phyloP scores from a whole-genome alignment of 2,329 filamentous ascomycete genomes.

The Fusarium verrucosum region DNA sequence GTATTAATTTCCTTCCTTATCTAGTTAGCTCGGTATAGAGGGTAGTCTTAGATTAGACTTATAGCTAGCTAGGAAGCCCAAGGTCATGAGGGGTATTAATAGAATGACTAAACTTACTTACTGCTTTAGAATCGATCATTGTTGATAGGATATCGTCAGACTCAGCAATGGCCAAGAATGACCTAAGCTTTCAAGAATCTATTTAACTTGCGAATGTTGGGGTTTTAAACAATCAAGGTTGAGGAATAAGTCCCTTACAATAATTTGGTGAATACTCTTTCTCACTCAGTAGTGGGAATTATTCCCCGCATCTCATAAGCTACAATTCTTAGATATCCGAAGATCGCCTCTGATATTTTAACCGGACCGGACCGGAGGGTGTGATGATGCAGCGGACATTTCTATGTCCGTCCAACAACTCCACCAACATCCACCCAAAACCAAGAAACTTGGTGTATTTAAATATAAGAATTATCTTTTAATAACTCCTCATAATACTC shows the following conservation, averaged over 20 bases:
- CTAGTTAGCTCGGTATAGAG: no score
- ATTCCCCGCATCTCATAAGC: slow-evolving; percentile 17
- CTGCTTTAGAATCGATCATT: slow-evolving; percentile 39
- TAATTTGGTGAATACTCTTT: no score
- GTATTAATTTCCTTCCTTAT: no score
- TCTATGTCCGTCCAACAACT: slow-evolving; percentile 17
- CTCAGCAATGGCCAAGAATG: no score
- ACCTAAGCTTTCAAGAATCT: no score
- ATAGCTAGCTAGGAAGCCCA: no score
- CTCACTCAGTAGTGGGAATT: background rate
- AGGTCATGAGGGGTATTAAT: no score
- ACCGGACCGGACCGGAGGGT: background rate
- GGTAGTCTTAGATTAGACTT: no score
- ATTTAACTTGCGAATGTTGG: background rate
- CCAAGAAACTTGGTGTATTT: slow-evolving; percentile 1
- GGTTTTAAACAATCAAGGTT: background rate
- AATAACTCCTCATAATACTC: background rate
- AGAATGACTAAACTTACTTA: no score
- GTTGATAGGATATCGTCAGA: background rate
- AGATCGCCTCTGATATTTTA: background rate
- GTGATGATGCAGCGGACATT: slow-evolving; percentile 16
- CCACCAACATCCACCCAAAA: slow-evolving; percentile 17
- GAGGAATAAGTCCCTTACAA: background rate
- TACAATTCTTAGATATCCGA: slow-evolving; percentile 5
- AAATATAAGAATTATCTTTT: background rate